Base-by-base conservation (phyloP, 345 rosid genomes). In the Boechera retrofracta region DNA sequence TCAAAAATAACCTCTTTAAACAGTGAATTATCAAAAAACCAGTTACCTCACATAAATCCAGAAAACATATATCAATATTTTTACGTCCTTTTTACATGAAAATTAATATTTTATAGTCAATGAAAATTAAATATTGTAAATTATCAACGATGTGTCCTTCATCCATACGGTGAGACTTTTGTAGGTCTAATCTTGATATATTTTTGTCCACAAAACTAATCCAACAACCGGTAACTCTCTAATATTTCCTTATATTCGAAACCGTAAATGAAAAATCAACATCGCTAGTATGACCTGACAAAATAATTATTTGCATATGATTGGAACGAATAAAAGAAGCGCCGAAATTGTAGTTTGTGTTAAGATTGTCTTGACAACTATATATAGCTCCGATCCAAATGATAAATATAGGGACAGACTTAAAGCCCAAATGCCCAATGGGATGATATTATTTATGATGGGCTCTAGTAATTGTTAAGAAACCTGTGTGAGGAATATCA, bases 401-500 rank as follows among this genome's bases (percentile, higher is more conserved):
- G 49, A 56, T 36, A 56, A 28, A 4, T 32, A 26, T 16, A 51
- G 24, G 12, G 67, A n/a, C 48, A 8, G 12, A 60, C 7, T 24
- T 11, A 49, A 67, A 59, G 53, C 73, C 74, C 61, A 58, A 38
- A 38, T 67, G n/a, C 79, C 73, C 53, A 67, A 39, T 67, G 8
- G 60, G 61, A 41, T 13, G 9, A 33, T 44, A 49, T 36, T 48
- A 1, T 10, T 36, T 48, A 1, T 10, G 11, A 69, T 52, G 39
- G 56, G 63, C 13, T 69, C 4, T 3, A 24, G 9, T n/a, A 55
- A 65, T 21, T 33, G 47, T n/a, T 29, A 48, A 67, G 44, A 48
- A 68, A 49, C 67, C 49, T 76, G 79, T 59, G 9, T 52, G 44
- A 39, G 52, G 45, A 49, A 35, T 28, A 49, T 29, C 28, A 47